Percentiles rank a stretch among this genome's conserved stretches.
phyloP scores from a whole-genome alignment of 2,329 filamentous ascomycete genomes.

The Talaromyces sp. region DNA sequence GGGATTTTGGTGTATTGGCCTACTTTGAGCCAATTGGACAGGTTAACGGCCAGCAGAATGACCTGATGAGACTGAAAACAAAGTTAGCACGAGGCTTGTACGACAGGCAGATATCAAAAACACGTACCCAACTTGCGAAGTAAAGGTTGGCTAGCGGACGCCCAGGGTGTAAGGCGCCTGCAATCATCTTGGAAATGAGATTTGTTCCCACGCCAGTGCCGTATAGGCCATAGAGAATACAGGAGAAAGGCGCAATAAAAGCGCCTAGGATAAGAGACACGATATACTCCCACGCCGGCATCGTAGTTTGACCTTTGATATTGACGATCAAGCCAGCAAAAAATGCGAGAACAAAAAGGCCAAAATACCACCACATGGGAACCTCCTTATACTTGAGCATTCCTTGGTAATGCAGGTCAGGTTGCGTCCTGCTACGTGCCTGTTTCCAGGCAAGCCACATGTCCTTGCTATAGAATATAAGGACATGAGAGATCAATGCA shows the following conservation, averaged over 20 bases:
- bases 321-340: conserved; percentile 46
- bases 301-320: conserved; percentile 43
- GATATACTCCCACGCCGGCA: conserved; percentile 47
- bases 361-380: conserved; percentile 45
- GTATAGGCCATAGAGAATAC: conserved; percentile 20
- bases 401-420: conserved; percentile 22
- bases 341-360: conserved; percentile 42
- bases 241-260: conserved; percentile 47
- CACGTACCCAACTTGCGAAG: conserved; percentile 20
- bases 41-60: conserved; percentile 23
- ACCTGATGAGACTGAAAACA: conserved; percentile 26
- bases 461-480: conserved; percentile 24
- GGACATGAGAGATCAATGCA: conserved; percentile 23
- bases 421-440: conserved; percentile 17
- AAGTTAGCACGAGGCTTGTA: not conserved
- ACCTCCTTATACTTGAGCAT: conserved; percentile 27
- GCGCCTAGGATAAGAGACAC: conserved; percentile 39
- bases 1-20: conserved; percentile 48
- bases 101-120: not conserved
- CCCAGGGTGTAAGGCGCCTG: conserved; percentile 22
- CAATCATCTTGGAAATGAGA: conserved; percentile 26
- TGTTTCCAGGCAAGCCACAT: conserved; percentile 21
- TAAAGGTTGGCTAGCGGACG: conserved; percentile 24
- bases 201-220: conserved; percentile 20
- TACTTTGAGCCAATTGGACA: conserved; percentile 22